Evolutionary conservation across 2,329 filamentous ascomycete species (phyloP).

Genomic region (Colletotrichum sp.): DNA sequence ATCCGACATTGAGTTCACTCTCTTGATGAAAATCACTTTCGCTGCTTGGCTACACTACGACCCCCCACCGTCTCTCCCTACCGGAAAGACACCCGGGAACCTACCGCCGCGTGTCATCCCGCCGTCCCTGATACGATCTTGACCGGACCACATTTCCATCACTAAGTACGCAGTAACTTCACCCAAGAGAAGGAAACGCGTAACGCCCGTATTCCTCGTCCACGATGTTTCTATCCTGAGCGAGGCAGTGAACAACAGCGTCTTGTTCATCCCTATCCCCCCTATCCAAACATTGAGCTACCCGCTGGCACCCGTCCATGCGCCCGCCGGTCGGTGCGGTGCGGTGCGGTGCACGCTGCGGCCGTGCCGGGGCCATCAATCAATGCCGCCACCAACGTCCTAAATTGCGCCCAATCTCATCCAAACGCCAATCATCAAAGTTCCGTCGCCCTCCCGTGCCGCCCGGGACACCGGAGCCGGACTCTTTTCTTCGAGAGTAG

Average conservation of each 20-base stretch:
- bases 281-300: not conserved
- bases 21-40: not conserved
- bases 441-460: not conserved
- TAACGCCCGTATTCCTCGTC: not conserved
- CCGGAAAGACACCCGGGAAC: not conserved
- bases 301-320: not conserved
- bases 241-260: constrained; percentile 8
- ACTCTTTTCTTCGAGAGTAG: not conserved
- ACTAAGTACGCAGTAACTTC: not conserved
- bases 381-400: not conserved
- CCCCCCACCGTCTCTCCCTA: not conserved
- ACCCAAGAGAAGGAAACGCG: not conserved
- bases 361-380: not conserved
- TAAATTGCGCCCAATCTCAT: not conserved
- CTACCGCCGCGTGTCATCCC: not conserved
- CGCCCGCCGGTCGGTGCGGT: not conserved
- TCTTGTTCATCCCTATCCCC: not conserved
- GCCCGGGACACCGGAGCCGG: constrained; percentile 7
- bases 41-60: not conserved
- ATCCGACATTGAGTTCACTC: not conserved
- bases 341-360: not conserved
- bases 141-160: not conserved
- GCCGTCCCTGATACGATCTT: not conserved
- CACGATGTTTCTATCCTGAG: constrained; percentile 9
- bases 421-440: not conserved